Conservation (phyloP, 2,329 filamentous ascomycete genomes). For the Knufia petricola region DNA sequence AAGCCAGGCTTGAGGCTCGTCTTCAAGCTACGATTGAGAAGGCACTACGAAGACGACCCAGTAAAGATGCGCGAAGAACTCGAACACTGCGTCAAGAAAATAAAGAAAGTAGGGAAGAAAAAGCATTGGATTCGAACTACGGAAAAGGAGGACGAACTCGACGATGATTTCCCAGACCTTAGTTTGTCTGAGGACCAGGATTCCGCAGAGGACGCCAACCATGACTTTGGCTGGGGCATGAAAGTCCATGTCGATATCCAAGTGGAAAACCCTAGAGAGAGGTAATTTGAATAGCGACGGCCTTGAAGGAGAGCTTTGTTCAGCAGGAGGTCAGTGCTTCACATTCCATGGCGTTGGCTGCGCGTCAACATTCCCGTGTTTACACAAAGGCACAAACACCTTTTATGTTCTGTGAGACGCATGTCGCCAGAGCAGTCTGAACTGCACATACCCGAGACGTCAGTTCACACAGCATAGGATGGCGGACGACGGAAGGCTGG, state of each 20-base stretch:
- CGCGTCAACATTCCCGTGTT: no score
- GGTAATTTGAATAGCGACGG: background rate
- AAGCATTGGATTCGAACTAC: conserved; percentile 42
- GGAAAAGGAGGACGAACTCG: background rate
- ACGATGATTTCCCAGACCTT: background rate
- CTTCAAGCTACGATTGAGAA: conserved; percentile 33
- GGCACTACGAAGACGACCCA: conserved; percentile 28
- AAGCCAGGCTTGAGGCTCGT: conserved; percentile 37
- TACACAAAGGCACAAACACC: no score
- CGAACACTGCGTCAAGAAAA: conserved; percentile 30
- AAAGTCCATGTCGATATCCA: conserved; percentile 6
- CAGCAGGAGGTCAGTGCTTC: no score
- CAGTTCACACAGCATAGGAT: background rate
- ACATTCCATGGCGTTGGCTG: no score
- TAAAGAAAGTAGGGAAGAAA: conserved; percentile 49
- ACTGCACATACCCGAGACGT: no score
- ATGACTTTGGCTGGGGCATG: conserved; percentile 7
- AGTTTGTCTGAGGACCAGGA: no score
- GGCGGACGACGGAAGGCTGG: background rate
- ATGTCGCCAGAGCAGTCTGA: no score
- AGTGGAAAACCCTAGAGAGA: background rate
- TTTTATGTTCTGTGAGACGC: no score
- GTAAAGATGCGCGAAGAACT: conserved; percentile 26
- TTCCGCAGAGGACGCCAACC: background rate
- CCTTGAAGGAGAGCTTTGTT: no score